phyloP scores from a whole-genome alignment of 1,284 basidiomycete species.

The Marasmius oreades region DNA sequence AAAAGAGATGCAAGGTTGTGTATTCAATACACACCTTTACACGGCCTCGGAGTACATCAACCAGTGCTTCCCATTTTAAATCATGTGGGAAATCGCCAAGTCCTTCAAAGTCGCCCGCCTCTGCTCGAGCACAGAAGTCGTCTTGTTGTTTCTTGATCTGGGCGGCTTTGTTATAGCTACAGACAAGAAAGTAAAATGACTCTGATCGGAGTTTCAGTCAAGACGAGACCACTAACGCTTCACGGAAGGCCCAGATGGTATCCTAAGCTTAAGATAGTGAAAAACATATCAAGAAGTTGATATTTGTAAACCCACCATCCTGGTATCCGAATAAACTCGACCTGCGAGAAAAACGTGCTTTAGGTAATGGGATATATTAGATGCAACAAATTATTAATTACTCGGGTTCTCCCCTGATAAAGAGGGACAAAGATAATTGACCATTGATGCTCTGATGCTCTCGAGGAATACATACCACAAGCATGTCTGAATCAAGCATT shows the following conservation, averaged over 20 bases:
- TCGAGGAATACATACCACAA: conserved; percentile 9
- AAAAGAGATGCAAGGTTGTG: neutral
- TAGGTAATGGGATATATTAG: conserved; percentile 16
- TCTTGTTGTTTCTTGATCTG: conserved; percentile 76
- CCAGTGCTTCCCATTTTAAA: conserved; percentile 68
- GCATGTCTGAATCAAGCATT: conserved; percentile 9
- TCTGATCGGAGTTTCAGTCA: neutral
- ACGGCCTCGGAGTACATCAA: conserved; percentile 64
- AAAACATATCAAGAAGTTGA: neutral
- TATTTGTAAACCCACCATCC: conserved; percentile 35
- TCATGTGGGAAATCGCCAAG: conserved; percentile 66
- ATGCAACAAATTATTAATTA: conserved; percentile 25
- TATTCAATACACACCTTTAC: conserved; percentile 28
- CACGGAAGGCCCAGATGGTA: conserved; percentile 56
- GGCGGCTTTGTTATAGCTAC: conserved; percentile 68
- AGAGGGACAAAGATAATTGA: neutral
- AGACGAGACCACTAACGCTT: conserved; percentile 25
- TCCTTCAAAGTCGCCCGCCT: conserved; percentile 55
- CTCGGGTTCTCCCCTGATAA: conserved; percentile 14
- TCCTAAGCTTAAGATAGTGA: conserved; percentile 27
- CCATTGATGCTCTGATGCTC: neutral
- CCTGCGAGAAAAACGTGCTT: conserved; percentile 7
- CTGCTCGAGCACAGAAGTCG: conserved; percentile 58
- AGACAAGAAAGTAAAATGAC: neutral
- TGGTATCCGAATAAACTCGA: conserved; percentile 29